Base-by-base conservation (phyloP, 2,329 filamentous ascomycete genomes). In the Beauveria asiatica region DNA sequence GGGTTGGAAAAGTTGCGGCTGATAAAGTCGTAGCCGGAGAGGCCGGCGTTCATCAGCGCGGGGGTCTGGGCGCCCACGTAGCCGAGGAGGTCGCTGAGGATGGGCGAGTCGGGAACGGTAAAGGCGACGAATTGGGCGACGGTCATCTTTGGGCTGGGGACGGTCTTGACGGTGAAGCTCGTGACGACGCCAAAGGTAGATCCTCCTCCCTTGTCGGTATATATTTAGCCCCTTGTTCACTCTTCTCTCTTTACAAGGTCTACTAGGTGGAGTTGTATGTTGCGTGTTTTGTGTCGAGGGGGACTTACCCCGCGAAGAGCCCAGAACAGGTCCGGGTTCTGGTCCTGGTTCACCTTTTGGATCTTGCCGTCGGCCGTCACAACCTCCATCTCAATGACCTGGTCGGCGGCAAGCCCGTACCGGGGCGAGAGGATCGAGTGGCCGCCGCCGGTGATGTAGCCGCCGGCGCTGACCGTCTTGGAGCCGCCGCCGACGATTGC, bases 241-340 rank as follows among this genome's bases (percentile, higher is more conserved):
- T 30, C 9, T 30, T 30, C 27, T 10, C 27, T 30, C 25, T 1
- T 30, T 30, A 30, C 27, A 10, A 30, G 8, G 9, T n/a, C n/a
- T n/a, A n/a, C 7, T 8, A 9, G 27, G 8, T 37, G 11, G 11
- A 23, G 10, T 33, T 33, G 10, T 11, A 4, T 33, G 25, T 16
- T 1, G 13, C n/a, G n/a, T 8, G 5, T 17, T 16, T 25, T n/a
- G 13, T 27, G 2, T 3, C 0, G 2, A 10, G 5, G 27, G 5
- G 3, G 0, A 73, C 76, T 70, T 70, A 83, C 78, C 9, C 84
- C 83, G 61, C 80, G 72, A 63, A 86, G 74, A 0, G 85, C 85
- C 85, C 84, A 88, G 68, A 85, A 87, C 0, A 88, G 70, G 58
- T 87, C 83, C 0, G 71, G 61, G 59, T 86, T 76, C 44, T 80